These are phyloP conservation scores for Arabidopsis hybrid DNA, from an alignment of 441 rosid species.

Conservation along the genomic window DNA sequence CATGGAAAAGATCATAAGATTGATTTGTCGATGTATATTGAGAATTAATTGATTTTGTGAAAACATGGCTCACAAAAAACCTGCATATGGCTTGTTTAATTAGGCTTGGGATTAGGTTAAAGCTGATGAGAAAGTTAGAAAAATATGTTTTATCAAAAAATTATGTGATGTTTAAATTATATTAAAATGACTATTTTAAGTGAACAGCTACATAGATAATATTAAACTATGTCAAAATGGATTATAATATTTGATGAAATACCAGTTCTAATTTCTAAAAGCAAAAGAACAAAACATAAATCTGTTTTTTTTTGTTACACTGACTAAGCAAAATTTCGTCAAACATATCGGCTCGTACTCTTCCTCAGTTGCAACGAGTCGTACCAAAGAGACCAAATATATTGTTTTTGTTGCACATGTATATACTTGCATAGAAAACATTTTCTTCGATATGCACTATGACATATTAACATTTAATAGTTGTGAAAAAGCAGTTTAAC, in stretches of 20 bases:
- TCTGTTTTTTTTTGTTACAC: not conserved
- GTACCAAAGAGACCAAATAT: not conserved
- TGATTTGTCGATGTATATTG: conserved; percentile 1
- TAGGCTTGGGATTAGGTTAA: conserved; percentile 21
- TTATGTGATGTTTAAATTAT: not conserved
- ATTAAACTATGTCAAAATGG: too few species aligned
- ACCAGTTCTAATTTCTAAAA: not conserved
- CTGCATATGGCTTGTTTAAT: conserved; percentile 14
- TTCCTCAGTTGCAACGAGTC: not conserved
- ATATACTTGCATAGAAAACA: not conserved
- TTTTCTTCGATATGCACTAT: not conserved
- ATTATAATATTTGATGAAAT: not conserved
- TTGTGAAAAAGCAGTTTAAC: not conserved
- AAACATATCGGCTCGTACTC: conserved; percentile 1
- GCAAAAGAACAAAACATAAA: not conserved
- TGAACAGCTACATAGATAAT: too few species aligned
- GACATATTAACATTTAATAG: too few species aligned
- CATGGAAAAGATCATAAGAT: too few species aligned
- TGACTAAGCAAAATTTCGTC: not conserved
- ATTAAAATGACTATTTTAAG: not conserved
- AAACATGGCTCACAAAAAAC: not conserved
- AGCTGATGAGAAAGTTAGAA: conserved; percentile 25
- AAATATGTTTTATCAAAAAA: not conserved
- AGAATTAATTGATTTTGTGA: not conserved
- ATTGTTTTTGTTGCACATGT: not conserved